Conservation (phyloP, 192 early-diverging fungal species). For the Backusella sp. region DNA sequence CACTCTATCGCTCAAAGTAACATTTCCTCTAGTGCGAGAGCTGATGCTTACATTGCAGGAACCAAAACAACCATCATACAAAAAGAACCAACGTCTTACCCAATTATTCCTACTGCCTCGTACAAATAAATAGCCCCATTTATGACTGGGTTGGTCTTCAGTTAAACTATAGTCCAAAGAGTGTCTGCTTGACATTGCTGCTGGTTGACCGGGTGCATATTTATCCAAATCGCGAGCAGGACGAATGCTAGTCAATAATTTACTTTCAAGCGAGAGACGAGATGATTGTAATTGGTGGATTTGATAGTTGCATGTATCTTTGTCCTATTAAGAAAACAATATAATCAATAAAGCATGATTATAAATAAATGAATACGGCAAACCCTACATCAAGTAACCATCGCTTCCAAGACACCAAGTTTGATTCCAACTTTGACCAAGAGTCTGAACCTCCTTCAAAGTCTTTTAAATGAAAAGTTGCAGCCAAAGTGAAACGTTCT, state of each 20-base stretch:
- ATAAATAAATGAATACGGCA: neutral
- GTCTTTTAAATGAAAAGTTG: constrained; percentile 31
- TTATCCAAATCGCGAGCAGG: constrained; percentile 34
- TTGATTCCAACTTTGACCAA: constrained; percentile 42
- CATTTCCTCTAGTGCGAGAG: constrained; percentile 15
- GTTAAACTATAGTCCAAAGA: constrained; percentile 4
- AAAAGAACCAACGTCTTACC: constrained; percentile 54
- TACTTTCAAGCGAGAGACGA: constrained; percentile 33
- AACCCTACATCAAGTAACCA: constrained; percentile 38
- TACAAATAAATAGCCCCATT: constrained; percentile 27
- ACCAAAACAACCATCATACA: constrained; percentile 56
- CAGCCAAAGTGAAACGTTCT: constrained; percentile 32
- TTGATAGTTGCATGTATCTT: constrained; percentile 37
- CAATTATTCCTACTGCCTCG: constrained; percentile 35
- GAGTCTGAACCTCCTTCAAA: constrained; percentile 43
- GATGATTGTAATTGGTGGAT: constrained; percentile 28
- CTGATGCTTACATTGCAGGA: constrained; percentile 38
- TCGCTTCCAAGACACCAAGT: constrained; percentile 37
- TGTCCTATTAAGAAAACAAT: constrained; percentile 23
- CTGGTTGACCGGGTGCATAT: constrained; percentile 14
- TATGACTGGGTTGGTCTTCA: constrained; percentile 33
- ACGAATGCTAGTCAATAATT: constrained; percentile 14
- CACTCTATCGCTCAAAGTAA: constrained; percentile 51
- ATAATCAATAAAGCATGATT: neutral
- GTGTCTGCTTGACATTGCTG: constrained; percentile 3